phyloP scores from a whole-genome alignment of 352 stramenopile species.

The Globisporangium takayamanum region DNA sequence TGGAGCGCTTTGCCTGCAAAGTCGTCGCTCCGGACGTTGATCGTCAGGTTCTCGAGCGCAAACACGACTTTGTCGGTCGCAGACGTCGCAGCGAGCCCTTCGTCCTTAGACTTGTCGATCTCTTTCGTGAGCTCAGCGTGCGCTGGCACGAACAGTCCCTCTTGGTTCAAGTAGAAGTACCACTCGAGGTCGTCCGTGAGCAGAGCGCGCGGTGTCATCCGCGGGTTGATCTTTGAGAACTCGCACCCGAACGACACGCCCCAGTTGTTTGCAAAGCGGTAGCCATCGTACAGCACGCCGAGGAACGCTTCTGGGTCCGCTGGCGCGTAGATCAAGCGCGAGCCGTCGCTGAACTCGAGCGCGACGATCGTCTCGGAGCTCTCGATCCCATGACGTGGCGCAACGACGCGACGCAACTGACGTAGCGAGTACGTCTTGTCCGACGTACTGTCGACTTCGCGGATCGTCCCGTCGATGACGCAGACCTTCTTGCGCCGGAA shows the following conservation, averaged over 20 bases:
- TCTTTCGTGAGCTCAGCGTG: slow-evolving; percentile 48
- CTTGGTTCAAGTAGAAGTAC: slow-evolving; percentile 49
- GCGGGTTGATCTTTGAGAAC: slow-evolving; percentile 61
- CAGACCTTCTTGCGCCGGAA: slow-evolving; percentile 64
- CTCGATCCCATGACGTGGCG: slow-evolving; percentile 22
- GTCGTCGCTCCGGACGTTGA: slow-evolving; percentile 59
- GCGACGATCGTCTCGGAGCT: slow-evolving; percentile 35
- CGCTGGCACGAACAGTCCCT: slow-evolving; percentile 53
- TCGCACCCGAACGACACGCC: slow-evolving; percentile 52
- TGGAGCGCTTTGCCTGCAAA: slow-evolving; percentile 44
- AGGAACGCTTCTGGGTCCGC: slow-evolving; percentile 56
- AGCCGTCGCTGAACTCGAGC: slow-evolving; percentile 63
- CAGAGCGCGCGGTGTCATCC: slow-evolving; percentile 44
- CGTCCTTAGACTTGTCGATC: slow-evolving; percentile 47
- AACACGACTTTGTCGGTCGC: slow-evolving; percentile 60
- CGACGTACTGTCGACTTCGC: slow-evolving; percentile 38
- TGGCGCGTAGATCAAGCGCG: slow-evolving; percentile 50
- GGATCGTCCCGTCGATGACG: slow-evolving; percentile 41
- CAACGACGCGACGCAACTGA: slow-evolving; percentile 42
- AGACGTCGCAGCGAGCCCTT: slow-evolving; percentile 32
- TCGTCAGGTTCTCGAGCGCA: slow-evolving; percentile 64
- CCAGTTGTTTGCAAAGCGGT: slow-evolving; percentile 53
- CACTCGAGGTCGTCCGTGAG: slow-evolving; percentile 46
- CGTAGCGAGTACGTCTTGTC: slow-evolving; percentile 59
- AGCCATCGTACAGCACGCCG: slow-evolving; percentile 63